Evolutionary conservation across 768 basidiomycete species (phyloP).

Genomic region (Pisolithus marmoratus): DNA sequence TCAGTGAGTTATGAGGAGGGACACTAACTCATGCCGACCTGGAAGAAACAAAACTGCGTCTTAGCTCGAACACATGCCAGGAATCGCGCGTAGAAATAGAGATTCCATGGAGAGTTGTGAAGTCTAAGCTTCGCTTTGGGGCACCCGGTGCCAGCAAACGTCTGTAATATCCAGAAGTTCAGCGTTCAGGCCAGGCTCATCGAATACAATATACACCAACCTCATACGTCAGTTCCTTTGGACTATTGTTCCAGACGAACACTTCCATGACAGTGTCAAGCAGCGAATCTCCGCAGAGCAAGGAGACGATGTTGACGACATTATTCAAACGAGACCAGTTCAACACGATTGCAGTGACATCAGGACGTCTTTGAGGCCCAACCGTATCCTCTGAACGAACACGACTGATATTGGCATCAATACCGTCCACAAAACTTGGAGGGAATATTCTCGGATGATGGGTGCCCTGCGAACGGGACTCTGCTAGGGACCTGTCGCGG

Average conservation of each 20-base stretch:
- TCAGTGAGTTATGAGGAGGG: not conserved
- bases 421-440: not conserved
- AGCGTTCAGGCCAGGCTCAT: not conserved
- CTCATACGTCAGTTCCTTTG: conserved; percentile 33
- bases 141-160: conserved; percentile 39
- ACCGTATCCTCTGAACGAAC: not conserved
- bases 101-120: conserved; percentile 50
- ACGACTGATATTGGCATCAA: not conserved
- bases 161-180: conserved; percentile 23
- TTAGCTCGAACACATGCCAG: conserved; percentile 47
- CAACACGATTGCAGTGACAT: conserved; percentile 53
- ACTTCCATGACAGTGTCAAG: conserved; percentile 43
- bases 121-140: conserved; percentile 41
- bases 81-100: conserved; percentile 60
- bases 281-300: conserved; percentile 44
- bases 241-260: conserved; percentile 62
- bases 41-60: conserved; percentile 58
- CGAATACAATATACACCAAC: conserved; percentile 26
- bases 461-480: not conserved
- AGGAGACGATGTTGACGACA: conserved; percentile 47
- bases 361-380: conserved; percentile 17
- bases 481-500: not conserved
- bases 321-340: conserved; percentile 68
- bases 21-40: conserved; percentile 30
- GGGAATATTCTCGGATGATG: not conserved